These are phyloP conservation scores for Sphaerobolus stellatus DNA, from an alignment of 1,284 basidiomycete species.

Conservation along the genomic window DNA sequence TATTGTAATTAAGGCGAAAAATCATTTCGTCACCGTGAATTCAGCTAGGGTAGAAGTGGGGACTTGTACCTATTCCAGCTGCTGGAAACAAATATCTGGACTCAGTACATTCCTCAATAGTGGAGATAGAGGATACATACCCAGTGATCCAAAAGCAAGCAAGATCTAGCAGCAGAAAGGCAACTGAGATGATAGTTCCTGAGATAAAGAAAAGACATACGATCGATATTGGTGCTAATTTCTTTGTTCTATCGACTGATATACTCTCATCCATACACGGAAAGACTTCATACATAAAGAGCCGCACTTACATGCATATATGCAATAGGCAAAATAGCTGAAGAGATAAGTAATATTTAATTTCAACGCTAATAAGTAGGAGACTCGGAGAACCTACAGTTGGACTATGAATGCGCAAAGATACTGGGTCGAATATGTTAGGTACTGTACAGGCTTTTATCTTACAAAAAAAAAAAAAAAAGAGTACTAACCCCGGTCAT, in stretches of 20 bases:
- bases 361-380: background rate
- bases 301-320: background rate
- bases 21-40: no score
- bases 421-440: background rate
- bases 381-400: background rate
- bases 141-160: background rate
- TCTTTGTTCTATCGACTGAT: background rate
- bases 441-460: background rate
- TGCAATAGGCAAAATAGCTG: background rate
- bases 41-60: no score
- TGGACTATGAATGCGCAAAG: background rate
- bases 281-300: background rate
- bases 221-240: background rate
- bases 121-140: background rate
- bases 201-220: background rate
- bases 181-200: background rate
- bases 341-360: background rate
- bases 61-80: background rate
- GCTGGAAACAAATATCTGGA: background rate
- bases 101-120: background rate
- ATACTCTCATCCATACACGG: background rate
- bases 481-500: background rate
- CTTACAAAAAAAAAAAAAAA: background rate
- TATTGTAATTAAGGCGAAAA: background rate
- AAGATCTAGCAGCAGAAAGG: background rate